phyloP scores from a whole-genome alignment of 768 basidiomycete genomes.

The Mycena olivaceomarginata region DNA sequence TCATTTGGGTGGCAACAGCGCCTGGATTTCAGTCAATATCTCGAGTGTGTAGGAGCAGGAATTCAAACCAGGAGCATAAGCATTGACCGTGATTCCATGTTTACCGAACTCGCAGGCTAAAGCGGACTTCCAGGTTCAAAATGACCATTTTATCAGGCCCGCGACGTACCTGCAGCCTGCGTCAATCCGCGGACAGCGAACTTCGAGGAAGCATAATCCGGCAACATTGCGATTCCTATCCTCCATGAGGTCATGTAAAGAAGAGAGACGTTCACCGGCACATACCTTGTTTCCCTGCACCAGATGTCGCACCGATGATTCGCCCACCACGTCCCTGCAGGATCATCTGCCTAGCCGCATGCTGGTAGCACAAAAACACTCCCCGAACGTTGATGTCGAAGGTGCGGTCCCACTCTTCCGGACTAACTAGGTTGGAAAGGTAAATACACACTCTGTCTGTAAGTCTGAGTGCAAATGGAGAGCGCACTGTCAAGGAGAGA shows the following conservation, averaged over 20 bases:
- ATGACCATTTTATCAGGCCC: too few relatives aligned
- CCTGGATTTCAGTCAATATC: conserved; percentile 5
- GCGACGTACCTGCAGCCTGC: conserved; percentile 48
- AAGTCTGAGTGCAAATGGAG: background rate
- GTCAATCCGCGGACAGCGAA: conserved; percentile 62
- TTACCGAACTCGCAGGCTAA: conserved; percentile 38
- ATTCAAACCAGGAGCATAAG: conserved; percentile 37
- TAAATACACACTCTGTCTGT: background rate
- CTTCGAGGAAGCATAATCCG: conserved; percentile 56
- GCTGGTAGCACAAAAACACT: conserved; percentile 43
- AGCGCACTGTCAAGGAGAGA: conserved; percentile 29
- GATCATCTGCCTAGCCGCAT: conserved; percentile 53
- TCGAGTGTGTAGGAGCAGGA: background rate
- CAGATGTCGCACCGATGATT: conserved; percentile 53
- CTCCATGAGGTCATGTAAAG: background rate
- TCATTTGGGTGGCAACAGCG: conserved; percentile 36
- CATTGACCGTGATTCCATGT: conserved; percentile 43
- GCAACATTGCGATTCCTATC: conserved; percentile 28
- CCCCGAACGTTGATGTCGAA: conserved; percentile 31
- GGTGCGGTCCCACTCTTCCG: conserved; percentile 30
- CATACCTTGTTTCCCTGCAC: conserved; percentile 50
- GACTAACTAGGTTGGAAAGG: background rate
- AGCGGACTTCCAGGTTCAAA: too few relatives aligned
- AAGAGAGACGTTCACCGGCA: too few relatives aligned
- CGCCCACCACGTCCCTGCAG: conserved; percentile 53